Evolutionary conservation across 805 yeast genomes (phyloP), one percentile per base, ranked within the genome.

Genomic region (Yueomyces sinensis): DNA sequence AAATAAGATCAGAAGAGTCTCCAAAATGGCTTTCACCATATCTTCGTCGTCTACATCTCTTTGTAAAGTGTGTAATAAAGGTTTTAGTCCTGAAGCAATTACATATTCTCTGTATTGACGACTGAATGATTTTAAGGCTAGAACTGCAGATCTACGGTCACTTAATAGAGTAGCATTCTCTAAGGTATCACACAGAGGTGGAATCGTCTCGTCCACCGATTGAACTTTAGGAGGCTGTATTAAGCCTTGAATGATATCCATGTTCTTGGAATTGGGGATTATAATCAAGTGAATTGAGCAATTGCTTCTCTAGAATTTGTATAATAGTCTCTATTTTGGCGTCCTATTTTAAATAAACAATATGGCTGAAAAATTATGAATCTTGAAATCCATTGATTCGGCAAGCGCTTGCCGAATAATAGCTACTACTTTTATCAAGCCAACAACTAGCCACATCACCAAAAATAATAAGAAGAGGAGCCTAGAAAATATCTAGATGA

Each of bases 101-200:
- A 91, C 96, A 2, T 78, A 65, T 56, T 91, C 99, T 40, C 98
- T 63, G 53, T 79, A 84, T 46, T 84, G 83, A 37, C 96, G 67
- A 39, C 93, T 74, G 53, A 84, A 86, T 29, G 93, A 82, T 51
- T 89, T 87, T 41, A 91, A 63, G 0, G 94, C 89, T 27, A 89
- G 65, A 4, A 89, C 82, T 0, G 97, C 97, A 2, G 95, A 89
- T 35, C 94, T 63, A 41, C 96, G 66, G 58, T 91, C 98, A 20
- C 81, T 74, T 3, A 91, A 66, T 41, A 82, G 58, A 0, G 80
- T 78, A 3, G 96, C 77, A 58, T 91, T 84, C 30, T 76, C 72
- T 36, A 89, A 69, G 29, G 97, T 65, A 52, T 93, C 95, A 45
- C 95, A 82, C 30, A 91, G 64, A 4, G 91, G 83, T 5, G 89